Evolutionary conservation across 768 basidiomycete genomes (phyloP).

Genomic region (Amanita subjunquillea): DNA sequence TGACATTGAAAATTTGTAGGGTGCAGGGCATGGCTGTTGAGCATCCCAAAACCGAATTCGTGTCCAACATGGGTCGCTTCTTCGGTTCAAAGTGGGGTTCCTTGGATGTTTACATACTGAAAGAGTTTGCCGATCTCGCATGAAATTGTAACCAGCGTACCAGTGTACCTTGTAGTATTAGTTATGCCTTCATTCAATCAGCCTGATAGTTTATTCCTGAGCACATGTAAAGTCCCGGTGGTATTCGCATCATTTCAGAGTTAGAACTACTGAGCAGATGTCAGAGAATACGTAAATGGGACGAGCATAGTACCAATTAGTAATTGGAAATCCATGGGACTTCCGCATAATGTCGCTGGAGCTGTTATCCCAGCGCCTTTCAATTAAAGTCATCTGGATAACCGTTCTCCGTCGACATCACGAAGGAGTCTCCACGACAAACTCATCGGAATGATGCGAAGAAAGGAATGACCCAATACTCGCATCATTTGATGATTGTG

Average conservation of each 20-base stretch:
- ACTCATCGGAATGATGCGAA: neutral
- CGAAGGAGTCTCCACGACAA: neutral
- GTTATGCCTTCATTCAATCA: neutral
- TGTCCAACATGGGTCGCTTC: neutral
- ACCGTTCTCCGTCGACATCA: neutral
- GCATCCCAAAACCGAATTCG: too few relatives aligned
- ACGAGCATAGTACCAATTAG: too few relatives aligned
- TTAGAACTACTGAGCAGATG: too few relatives aligned
- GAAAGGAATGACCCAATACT: neutral
- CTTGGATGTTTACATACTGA: neutral
- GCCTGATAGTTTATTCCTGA: neutral
- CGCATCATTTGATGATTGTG: neutral
- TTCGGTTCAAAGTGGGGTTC: neutral
- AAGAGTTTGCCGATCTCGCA: neutral
- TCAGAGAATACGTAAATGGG: too few relatives aligned
- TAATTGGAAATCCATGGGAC: too few relatives aligned
- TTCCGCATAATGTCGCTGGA: neutral
- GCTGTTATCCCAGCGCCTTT: neutral
- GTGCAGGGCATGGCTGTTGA: constrained; percentile 1
- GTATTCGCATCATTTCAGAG: too few relatives aligned
- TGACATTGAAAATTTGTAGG: constrained; percentile 13
- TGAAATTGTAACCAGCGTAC: neutral
- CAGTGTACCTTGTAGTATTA: neutral
- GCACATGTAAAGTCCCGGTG: too few relatives aligned
- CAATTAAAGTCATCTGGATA: neutral